These are phyloP conservation scores for Sporothrix humicola DNA, from an alignment of 2,329 filamentous ascomycete species.

Conservation along the genomic window DNA sequence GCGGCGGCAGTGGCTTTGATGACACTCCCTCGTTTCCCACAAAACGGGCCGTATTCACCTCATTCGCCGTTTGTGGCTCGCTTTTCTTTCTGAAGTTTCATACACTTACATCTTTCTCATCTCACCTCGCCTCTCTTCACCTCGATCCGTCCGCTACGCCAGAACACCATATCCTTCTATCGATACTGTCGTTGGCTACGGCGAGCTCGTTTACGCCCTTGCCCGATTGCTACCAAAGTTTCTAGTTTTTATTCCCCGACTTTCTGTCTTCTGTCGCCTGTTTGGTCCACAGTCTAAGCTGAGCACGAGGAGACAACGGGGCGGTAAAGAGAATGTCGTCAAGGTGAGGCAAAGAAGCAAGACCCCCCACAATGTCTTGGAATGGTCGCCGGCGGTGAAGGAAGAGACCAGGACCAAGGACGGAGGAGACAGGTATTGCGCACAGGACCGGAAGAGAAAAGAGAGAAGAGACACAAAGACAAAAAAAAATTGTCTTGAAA, in stretches of 20 bases:
- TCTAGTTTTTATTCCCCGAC: not conserved
- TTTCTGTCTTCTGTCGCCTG: not conserved
- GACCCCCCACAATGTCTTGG: constrained; percentile 24
- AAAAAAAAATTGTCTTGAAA: too few relatives aligned
- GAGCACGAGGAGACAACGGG: not conserved
- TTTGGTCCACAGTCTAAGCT: not conserved
- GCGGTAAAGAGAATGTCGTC: not conserved
- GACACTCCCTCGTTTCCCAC: not conserved
- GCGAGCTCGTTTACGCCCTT: not conserved
- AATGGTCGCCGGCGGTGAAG: constrained; percentile 25
- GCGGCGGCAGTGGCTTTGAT: not conserved
- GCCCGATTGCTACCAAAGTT: not conserved
- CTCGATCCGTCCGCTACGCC: not conserved
- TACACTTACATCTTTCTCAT: not conserved
- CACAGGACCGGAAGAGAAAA: too few relatives aligned
- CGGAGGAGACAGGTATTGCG: too few relatives aligned
- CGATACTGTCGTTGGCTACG: not conserved
- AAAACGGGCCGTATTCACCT: not conserved
- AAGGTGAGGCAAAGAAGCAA: constrained; percentile 1
- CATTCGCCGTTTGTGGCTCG: not conserved
- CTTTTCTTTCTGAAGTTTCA: not conserved
- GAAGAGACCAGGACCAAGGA: too few relatives aligned
- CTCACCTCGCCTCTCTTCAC: not conserved
- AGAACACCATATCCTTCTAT: not conserved
- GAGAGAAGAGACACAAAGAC: too few relatives aligned